phyloP scores from a whole-genome alignment of 1,139 yeast genomes.

The Blastobotrys apis region DNA sequence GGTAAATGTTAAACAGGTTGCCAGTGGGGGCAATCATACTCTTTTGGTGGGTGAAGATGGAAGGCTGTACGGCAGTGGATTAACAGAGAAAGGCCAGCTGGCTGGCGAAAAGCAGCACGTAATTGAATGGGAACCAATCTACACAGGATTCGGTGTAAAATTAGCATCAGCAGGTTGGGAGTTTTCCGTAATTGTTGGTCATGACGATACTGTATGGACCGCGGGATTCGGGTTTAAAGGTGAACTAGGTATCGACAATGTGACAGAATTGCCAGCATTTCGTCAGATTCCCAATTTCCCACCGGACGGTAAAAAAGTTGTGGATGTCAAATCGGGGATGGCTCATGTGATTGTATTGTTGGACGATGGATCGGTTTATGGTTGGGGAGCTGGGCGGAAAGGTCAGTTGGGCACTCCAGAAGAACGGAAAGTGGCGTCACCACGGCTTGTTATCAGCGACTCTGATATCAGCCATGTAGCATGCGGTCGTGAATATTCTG shows the following conservation, averaged over 20 bases:
- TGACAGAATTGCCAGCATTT: conserved; percentile 5
- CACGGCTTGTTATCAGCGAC: conserved; percentile 16
- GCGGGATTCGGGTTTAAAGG: conserved; percentile 69
- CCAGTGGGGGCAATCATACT: conserved; percentile 87
- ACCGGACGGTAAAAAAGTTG: conserved; percentile 21
- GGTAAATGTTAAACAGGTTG: conserved; percentile 23
- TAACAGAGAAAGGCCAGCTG: conserved; percentile 54
- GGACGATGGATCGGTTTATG: conserved; percentile 47
- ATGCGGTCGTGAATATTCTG: conserved; percentile 37
- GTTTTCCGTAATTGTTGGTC: conserved; percentile 51
- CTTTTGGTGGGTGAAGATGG: conserved; percentile 55
- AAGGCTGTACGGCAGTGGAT: conserved; percentile 55
- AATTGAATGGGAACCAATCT: conserved; percentile 15
- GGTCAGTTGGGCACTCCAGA: conserved; percentile 52
- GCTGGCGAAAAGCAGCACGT: conserved; percentile 29
- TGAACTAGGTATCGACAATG: conserved; percentile 61
- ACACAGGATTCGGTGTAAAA: conserved; percentile 9
- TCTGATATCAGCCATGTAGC: conserved; percentile 21
- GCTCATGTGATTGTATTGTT: conserved; percentile 51
- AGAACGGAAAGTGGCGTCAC: conserved; percentile 24
- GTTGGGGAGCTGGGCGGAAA: conserved; percentile 82
- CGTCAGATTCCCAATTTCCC: conserved; percentile 20
- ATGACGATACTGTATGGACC: conserved; percentile 41
- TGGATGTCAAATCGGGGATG: conserved; percentile 46
- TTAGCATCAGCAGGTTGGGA: conserved; percentile 71